A percentile compares a stretch with the other conserved stretches of the same genome.
phyloP scores from a whole-genome alignment of 495 filamentous ascomycete species.

The Glonium stellatum region DNA sequence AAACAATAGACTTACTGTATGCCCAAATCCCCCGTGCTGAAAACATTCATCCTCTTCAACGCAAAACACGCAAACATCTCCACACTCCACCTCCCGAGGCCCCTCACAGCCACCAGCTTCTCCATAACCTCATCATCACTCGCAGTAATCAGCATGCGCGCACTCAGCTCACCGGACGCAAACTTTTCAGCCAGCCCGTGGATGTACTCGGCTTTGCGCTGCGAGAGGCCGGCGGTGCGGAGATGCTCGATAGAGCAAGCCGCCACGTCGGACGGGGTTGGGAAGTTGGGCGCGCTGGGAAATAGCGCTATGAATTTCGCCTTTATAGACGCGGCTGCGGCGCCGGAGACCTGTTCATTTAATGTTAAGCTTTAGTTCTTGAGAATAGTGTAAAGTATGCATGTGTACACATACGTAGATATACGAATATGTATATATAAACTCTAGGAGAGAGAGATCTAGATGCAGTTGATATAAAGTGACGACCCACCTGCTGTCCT shows the following conservation, averaged over 20 bases:
- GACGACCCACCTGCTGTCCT: conserved; percentile 61
- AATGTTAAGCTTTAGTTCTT: background rate
- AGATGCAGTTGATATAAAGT: background rate
- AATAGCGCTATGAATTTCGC: conserved; percentile 80
- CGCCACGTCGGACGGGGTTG: conserved; percentile 65
- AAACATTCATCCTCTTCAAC: conserved; percentile 87
- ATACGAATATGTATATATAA: no score
- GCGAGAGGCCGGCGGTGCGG: conserved; percentile 77
- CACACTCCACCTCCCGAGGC: conserved; percentile 83
- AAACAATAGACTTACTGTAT: conserved; percentile 58
- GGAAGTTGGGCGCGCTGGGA: conserved; percentile 50
- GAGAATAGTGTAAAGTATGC: no score
- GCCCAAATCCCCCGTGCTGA: conserved; percentile 85
- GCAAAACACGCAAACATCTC: conserved; percentile 88
- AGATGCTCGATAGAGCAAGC: conserved; percentile 53
- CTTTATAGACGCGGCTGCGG: conserved; percentile 81
- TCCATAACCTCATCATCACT: conserved; percentile 80
- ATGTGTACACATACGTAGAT: no score
- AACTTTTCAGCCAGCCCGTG: conserved; percentile 80
- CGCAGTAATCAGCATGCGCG: conserved; percentile 64
- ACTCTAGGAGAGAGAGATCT: no score
- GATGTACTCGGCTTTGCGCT: conserved; percentile 92
- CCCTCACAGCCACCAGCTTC: conserved; percentile 75
- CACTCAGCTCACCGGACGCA: conserved; percentile 60
- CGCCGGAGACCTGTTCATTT: conserved; percentile 60